Percentiles rank a stretch among this genome's conserved stretches.
phyloP scores from a whole-genome alignment of 108 stramenopile genomes.

The Skeletonema menzelii region DNA sequence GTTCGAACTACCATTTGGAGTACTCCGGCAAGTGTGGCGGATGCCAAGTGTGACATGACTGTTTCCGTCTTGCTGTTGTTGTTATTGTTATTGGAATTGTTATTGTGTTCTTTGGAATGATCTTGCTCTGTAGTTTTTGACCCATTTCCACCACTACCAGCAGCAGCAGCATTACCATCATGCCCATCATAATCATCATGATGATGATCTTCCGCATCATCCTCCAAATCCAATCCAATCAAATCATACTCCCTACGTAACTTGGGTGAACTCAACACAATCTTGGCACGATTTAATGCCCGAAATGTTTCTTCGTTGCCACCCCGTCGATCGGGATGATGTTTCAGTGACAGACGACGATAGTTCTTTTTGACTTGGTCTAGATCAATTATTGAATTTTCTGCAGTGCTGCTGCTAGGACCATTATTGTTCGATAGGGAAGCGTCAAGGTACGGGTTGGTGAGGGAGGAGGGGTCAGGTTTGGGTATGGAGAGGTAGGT shows the following conservation, averaged over 20 bases:
- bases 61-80: slow-evolving; percentile 29
- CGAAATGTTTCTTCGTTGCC: slow-evolving; percentile 85
- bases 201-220: slow-evolving; percentile 64
- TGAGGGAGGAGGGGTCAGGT: slow-evolving; percentile 7
- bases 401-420: background rate
- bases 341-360: slow-evolving; percentile 62
- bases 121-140: slow-evolving; percentile 15
- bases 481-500: slow-evolving; percentile 68
- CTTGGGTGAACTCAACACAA: slow-evolving; percentile 67
- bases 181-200: slow-evolving; percentile 10
- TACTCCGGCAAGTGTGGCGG: slow-evolving; percentile 60
- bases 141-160: slow-evolving; percentile 7
- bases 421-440: no score
- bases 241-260: slow-evolving; percentile 82
- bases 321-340: slow-evolving; percentile 75
- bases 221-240: slow-evolving; percentile 83
- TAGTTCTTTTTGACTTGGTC: slow-evolving; percentile 82
- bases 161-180: slow-evolving; percentile 6
- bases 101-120: background rate
- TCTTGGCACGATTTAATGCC: slow-evolving; percentile 75
- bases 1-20: slow-evolving; percentile 78
- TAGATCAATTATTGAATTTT: slow-evolving; percentile 37
- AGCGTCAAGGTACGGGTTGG: slow-evolving; percentile 1
- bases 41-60: slow-evolving; percentile 77
- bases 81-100: background rate